These are phyloP conservation scores for Trichosporon sp. DNA, from an alignment of 1,284 basidiomycete species.

Conservation along the genomic window DNA sequence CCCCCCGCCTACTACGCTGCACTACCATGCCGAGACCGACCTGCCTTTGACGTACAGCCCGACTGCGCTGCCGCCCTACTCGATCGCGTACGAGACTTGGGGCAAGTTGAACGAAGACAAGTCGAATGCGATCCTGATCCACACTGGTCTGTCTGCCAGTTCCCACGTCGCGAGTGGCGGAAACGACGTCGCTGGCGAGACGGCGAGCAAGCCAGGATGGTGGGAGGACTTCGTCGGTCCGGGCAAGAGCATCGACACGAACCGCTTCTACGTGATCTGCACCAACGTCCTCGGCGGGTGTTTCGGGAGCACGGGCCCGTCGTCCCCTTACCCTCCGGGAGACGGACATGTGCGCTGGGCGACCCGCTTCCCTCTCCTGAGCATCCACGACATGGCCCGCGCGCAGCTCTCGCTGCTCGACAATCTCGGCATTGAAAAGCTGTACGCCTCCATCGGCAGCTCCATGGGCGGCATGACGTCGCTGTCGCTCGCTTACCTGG, in stretches of 20 bases:
- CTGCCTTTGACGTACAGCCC: slow-evolving; percentile 75
- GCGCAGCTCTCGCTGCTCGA: slow-evolving; percentile 80
- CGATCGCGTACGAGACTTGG: slow-evolving; percentile 96
- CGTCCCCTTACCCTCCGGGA: slow-evolving; percentile 63
- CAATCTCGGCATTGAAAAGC: slow-evolving; percentile 75
- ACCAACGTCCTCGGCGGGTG: slow-evolving; percentile 97
- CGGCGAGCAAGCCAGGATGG: slow-evolving; percentile 69
- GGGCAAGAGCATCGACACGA: slow-evolving; percentile 88
- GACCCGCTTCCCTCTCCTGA: slow-evolving; percentile 87
- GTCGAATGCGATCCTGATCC: slow-evolving; percentile 93
- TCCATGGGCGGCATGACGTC: slow-evolving; percentile 99
- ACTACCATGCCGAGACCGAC: slow-evolving; percentile 66
- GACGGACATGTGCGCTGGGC: slow-evolving; percentile 73
- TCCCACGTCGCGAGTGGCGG: slow-evolving; percentile 89
- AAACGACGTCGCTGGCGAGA: slow-evolving; percentile 68
- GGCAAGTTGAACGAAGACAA: slow-evolving; percentile 74
- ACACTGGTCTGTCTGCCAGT: slow-evolving; percentile 92
- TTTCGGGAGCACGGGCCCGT: slow-evolving; percentile 94
- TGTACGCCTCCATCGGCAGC: slow-evolving; percentile 90
- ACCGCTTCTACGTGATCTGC: slow-evolving; percentile 91
- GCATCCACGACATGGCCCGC: slow-evolving; percentile 92
- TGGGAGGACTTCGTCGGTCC: slow-evolving; percentile 99
- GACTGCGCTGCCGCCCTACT: slow-evolving; percentile 66
- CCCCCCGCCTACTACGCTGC: slow-evolving; percentile 53
- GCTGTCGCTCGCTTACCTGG: slow-evolving; percentile 91